These are phyloP conservation scores for Fomitopsis serialis DNA, from an alignment of 768 basidiomycete genomes.

Conservation along the genomic window DNA sequence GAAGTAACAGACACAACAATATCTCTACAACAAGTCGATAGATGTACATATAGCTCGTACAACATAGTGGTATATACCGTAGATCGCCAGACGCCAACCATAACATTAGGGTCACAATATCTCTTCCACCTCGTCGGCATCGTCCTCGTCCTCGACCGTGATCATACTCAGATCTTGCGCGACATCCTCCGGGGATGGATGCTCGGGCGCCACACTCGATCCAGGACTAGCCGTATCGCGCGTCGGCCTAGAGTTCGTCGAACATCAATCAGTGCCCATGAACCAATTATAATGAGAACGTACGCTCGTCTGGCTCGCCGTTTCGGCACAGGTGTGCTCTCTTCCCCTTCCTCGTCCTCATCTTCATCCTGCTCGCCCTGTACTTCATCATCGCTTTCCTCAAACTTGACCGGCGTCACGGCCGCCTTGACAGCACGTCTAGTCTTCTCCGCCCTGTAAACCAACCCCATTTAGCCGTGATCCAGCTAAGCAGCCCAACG, in stretches of 20 bases:
- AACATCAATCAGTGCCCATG: conserved; percentile 16
- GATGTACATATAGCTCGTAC: not conserved
- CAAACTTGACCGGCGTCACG: conserved; percentile 16
- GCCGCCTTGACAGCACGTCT: conserved; percentile 16
- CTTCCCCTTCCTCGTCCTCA: conserved; percentile 32
- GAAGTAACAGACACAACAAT: no score
- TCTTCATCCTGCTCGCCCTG: conserved; percentile 17
- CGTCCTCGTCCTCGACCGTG: conserved; percentile 33
- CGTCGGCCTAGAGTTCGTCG: conserved; percentile 15
- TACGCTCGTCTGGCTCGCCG: not conserved
- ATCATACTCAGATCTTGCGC: conserved; percentile 50
- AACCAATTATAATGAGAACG: not conserved
- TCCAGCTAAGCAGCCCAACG: not conserved
- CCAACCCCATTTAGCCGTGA: not conserved
- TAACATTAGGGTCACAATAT: conserved; percentile 10
- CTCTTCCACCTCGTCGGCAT: conserved; percentile 25
- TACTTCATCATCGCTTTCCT: conserved; percentile 33
- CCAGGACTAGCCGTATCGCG: not conserved
- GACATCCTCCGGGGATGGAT: conserved; percentile 17
- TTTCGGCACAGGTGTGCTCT: conserved; percentile 31
- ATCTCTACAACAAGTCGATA: no score
- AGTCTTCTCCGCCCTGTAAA: conserved; percentile 30
- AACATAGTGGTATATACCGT: not conserved
- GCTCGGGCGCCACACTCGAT: conserved; percentile 6
- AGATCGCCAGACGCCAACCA: not conserved